These are phyloP conservation scores for Neurospora sublineolata DNA, from an alignment of 495 filamentous ascomycete genomes.

Conservation along the genomic window DNA sequence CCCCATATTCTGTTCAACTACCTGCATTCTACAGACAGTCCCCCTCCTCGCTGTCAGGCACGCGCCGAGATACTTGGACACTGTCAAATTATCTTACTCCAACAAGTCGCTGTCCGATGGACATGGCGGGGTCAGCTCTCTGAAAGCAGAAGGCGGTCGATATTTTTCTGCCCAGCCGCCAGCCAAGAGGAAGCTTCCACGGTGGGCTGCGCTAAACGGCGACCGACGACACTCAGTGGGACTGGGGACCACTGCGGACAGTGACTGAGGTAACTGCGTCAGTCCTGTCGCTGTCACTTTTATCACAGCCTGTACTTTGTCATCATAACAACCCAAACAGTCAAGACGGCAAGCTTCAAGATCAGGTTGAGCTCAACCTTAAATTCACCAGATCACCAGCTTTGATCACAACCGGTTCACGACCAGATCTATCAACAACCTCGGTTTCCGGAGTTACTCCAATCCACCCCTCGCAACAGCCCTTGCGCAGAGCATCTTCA, in stretches of 20 bases:
- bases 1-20: background rate
- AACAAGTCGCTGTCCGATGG: background rate
- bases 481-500: background rate
- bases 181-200: conserved; percentile 1
- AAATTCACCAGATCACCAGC: background rate
- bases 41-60: background rate
- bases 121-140: conserved; percentile 6
- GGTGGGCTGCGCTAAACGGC: background rate
- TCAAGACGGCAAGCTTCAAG: background rate
- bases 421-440: background rate
- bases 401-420: background rate
- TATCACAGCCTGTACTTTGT: background rate
- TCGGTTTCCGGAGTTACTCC: background rate
- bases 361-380: background rate
- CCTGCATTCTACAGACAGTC: background rate
- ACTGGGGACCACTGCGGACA: background rate
- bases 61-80: background rate
- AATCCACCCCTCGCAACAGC: background rate
- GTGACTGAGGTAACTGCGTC: background rate
- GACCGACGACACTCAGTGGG: background rate
- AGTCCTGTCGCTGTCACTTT: background rate
- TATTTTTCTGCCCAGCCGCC: conserved; percentile 5
- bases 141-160: conserved; percentile 24
- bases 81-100: conserved; percentile 8
- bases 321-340: background rate